A percentile compares a stretch with the other conserved stretches of the same genome.
Conservation (phyloP, 2,329 filamentous ascomycete genomes). For the Botrytis squamosa region DNA sequence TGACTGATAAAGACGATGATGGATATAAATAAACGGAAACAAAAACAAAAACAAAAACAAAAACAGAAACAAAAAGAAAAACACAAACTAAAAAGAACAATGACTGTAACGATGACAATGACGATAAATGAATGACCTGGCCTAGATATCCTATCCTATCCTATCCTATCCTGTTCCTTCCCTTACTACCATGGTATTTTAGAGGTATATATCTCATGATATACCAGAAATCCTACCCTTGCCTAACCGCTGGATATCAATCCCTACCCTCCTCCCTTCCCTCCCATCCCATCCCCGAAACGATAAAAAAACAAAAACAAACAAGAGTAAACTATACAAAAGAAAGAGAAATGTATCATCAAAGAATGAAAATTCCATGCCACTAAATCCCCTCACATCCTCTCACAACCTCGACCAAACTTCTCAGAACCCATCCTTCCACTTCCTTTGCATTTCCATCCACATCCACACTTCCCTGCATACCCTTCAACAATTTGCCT, state of each 20-base stretch:
- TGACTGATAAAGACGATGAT: not conserved
- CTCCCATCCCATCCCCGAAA: not conserved
- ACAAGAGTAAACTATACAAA: not conserved
- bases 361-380: not conserved
- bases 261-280: not conserved
- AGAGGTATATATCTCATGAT: not conserved
- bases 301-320: not conserved
- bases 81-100: not conserved
- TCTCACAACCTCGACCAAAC: slow-evolving; percentile 26
- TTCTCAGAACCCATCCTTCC: slow-evolving; percentile 21
- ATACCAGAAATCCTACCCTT: not conserved
- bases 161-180: not conserved
- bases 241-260: not conserved
- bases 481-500: slow-evolving; percentile 17
- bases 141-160: not conserved
- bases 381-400: slow-evolving; percentile 21
- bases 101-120: not conserved
- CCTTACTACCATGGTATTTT: not conserved
- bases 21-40: not conserved
- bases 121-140: not conserved
- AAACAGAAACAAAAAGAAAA: not conserved
- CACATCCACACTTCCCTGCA: slow-evolving; percentile 18
- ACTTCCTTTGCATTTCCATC: slow-evolving; percentile 10
- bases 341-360: not conserved
- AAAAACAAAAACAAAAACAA: no score